Evolutionary conservation across 495 filamentous ascomycete species (phyloP).

Genomic region (Bombardia bombarda): DNA sequence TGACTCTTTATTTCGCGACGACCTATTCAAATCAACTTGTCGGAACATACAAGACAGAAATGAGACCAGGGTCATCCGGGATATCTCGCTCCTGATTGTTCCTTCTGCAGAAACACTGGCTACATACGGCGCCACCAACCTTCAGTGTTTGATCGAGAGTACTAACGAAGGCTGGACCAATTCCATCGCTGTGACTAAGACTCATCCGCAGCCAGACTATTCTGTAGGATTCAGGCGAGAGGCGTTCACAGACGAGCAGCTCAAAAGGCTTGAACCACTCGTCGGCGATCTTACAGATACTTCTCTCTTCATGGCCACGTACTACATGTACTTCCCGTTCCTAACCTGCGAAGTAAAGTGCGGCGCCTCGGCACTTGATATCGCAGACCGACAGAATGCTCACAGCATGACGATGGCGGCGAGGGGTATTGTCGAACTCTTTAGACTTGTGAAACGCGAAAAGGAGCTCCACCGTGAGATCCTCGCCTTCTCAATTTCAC

Average conservation of each 20-base stretch:
- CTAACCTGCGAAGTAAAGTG: slow-evolving; percentile 9
- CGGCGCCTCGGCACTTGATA: slow-evolving; percentile 25
- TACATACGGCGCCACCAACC: slow-evolving; percentile 17
- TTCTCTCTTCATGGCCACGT: slow-evolving; percentile 14
- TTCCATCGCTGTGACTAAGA: slow-evolving; percentile 20
- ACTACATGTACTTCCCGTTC: slow-evolving; percentile 20
- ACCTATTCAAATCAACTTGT: slow-evolving; percentile 25
- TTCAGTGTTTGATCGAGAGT: slow-evolving; percentile 30
- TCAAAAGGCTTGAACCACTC: slow-evolving; percentile 30
- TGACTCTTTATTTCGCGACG: slow-evolving; percentile 29
- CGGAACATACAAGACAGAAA: slow-evolving; percentile 24
- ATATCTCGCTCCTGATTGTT: slow-evolving; percentile 30
- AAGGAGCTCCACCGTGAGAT: slow-evolving; percentile 31
- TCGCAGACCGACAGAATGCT: slow-evolving; percentile 13
- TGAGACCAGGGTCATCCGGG: slow-evolving; percentile 29
- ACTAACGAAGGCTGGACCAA: slow-evolving; percentile 37
- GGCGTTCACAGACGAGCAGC: slow-evolving; percentile 34
- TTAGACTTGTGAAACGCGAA: slow-evolving; percentile 21
- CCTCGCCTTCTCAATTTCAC: slow-evolving; percentile 6
- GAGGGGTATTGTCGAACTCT: slow-evolving; percentile 29
- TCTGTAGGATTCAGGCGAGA: slow-evolving; percentile 32
- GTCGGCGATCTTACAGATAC: slow-evolving; percentile 14
- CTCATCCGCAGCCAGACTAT: slow-evolving; percentile 28
- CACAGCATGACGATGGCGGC: slow-evolving; percentile 32
- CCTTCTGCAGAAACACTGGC: slow-evolving; percentile 27